Evolutionary conservation across 352 stramenopile genomes (phyloP), one percentile per base, ranked within the genome.

Genomic region (Phytophthora palmivora): DNA sequence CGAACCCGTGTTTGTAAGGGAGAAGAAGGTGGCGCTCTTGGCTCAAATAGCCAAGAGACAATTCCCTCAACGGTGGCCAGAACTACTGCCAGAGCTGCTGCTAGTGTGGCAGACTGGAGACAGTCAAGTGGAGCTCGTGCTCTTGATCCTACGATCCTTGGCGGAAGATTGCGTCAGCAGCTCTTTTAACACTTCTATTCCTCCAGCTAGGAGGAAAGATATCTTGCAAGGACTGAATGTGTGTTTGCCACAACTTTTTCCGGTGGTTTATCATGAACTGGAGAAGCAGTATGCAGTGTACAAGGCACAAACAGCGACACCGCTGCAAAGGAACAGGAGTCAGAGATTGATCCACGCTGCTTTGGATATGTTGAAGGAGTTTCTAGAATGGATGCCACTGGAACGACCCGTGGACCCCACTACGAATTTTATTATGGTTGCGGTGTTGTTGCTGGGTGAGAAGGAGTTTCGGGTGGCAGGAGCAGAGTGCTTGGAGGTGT

Each of bases 341-440:
- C 75, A 84, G 57, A 72, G 73, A 45, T 54, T 94, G 6, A 82
- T 92, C 21, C 71, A 89, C 22, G 79, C 82, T 0, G 74, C 78
- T 24, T 42, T 94, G 38, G 63, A 84, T 37, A 91, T 92, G 80
- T 61, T 94, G 15, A 90, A 87, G 48, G 85, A 92, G 60, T 94
- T 94, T 61, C 58, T 94, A 6, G 85, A 94, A 58, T 94, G 85
- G 85, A 85, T 94, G 69, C 85, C 85, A 12, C 54, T 94, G 32
- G 79, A 89, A 28, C 73, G 74, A 28, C 78, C 85, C 1, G 71
- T 88, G 5, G 67, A 87, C 10, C 70, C 78, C 2, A 36, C 65
- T 1, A 82, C 73, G 0, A 94, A 92, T 39, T 77, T 92, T 34
- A 83, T 92, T 47, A 57, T 81, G 33, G 83, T 91, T 14, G 79